Conservation (phyloP, 169 alveolate genomes). For the Cryptosporidium bovis region DNA sequence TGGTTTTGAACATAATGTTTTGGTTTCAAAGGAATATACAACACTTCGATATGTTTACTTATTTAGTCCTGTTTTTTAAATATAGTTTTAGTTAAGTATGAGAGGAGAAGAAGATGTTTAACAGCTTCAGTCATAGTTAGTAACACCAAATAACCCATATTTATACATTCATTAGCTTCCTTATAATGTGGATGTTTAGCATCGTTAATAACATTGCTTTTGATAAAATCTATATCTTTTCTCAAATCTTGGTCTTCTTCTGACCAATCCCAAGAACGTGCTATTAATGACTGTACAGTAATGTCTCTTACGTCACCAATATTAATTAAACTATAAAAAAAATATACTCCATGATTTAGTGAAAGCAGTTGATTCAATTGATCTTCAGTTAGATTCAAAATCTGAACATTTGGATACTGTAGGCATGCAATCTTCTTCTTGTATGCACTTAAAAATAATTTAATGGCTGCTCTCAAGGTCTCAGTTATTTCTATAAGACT, state of each 20-base stretch:
- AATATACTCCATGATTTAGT: constrained; percentile 22
- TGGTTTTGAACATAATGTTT: too few species aligned
- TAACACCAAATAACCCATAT: constrained; percentile 27
- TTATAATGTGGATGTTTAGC: neutral
- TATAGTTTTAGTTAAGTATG: constrained; percentile 43
- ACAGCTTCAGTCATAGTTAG: constrained; percentile 53
- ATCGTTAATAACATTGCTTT: neutral
- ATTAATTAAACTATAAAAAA: constrained; percentile 27
- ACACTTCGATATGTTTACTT: neutral
- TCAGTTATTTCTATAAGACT: constrained; percentile 64
- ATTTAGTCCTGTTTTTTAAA: constrained; percentile 48
- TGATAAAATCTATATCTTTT: constrained; percentile 19
- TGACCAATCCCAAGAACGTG: constrained; percentile 70
- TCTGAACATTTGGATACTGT: constrained; percentile 7
- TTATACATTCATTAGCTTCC: constrained; percentile 17
- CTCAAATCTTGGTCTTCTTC: constrained; percentile 59
- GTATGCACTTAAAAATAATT: constrained; percentile 20
- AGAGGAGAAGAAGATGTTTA: constrained; percentile 56
- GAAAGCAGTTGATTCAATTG: constrained; percentile 27
- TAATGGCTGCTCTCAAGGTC: constrained; percentile 26
- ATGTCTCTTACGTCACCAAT: constrained; percentile 33
- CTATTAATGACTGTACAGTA: constrained; percentile 54
- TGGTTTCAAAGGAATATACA: too few species aligned
- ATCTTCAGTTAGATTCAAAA: constrained; percentile 8
- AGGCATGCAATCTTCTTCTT: constrained; percentile 29